Evolutionary conservation across 2,329 filamentous ascomycete genomes (phyloP), one percentile per base, ranked within the genome.

Genomic region (Colletotrichum tropicale): DNA sequence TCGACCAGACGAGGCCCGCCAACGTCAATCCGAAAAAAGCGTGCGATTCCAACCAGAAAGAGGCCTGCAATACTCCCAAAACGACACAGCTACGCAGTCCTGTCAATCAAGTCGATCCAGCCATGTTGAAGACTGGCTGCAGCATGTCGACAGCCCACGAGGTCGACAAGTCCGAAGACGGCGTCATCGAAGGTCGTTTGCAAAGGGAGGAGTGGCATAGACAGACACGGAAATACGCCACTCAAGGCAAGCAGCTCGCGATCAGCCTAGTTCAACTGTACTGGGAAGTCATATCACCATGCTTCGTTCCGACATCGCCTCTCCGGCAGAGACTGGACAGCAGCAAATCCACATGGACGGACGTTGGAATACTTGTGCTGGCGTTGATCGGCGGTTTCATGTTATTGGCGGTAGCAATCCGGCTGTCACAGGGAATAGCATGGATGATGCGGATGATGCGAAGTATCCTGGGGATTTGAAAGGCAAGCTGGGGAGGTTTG

Each of bases 111-210:
- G 28, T 36, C 65, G 16, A 64, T 34, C 60, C 21, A 30, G 28
- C 15, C 58, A 71, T 16, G 58, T 70, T 21, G 28, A 71, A 34
- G 28, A 21, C 48, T 60, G 66, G 71, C 66, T 74, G 28, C 71
- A 74, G 43, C 58, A 61, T 21, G 28, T 71, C 43, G 61, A 65
- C 43, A 24, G 34, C 32, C 58, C 58, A 24, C 26, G 24, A 43
- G 48, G 30, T 8, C 58, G 58, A 62, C 28, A 28, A 48, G n/a
- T 74, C 74, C 74, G 74, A 74, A 73, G 74, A 55, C 74, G 74
- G 74, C 74, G 74, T 38, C 74, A 69, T 65, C 74, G 74, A 64
- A 75, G 24, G 74, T 75, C 74, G 58, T 75, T 75, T 69, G 74
- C 58, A 21, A 69, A 74, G 64, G 38, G 58, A 64, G 24, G 43